Evolutionary conservation across 106 monocot genomes (phyloP).

Genomic region (Dioscorea dumetorum): DNA sequence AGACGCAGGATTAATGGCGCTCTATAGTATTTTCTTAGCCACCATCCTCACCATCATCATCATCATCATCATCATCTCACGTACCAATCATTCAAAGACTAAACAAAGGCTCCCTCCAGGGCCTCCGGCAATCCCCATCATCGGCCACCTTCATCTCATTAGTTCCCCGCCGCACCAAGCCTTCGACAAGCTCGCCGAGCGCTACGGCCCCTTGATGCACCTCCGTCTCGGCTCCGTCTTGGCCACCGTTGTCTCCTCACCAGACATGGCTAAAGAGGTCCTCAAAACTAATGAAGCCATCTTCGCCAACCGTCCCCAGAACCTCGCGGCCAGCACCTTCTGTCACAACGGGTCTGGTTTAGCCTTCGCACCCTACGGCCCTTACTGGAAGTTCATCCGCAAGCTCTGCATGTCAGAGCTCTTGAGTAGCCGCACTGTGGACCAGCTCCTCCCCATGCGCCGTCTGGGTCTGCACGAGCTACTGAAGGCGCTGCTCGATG

Average conservation of each 20-base stretch:
- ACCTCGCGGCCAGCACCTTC: not conserved
- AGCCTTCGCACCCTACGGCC: constrained; percentile 24
- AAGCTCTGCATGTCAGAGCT: constrained; percentile 23
- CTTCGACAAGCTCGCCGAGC: constrained; percentile 1
- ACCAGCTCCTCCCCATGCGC: constrained; percentile 4
- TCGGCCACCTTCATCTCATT: constrained; percentile 17
- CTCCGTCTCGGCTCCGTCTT: constrained; percentile 24
- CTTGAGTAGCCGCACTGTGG: constrained; percentile 15
- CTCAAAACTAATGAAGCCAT: constrained; percentile 11
- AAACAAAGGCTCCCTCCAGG: not conserved
- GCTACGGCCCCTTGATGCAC: constrained; percentile 13
- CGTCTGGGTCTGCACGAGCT: not conserved
- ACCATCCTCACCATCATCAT: no score
- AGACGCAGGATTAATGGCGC: no score
- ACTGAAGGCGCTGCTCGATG: not conserved
- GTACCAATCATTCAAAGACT: no score
- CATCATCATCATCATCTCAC: no score
- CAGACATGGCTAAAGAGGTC: constrained; percentile 5
- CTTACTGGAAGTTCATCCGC: constrained; percentile 20
- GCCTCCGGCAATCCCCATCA: constrained; percentile 29
- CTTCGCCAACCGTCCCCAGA: constrained; percentile 11
- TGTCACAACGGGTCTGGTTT: constrained; percentile 10
- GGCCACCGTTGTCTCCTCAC: constrained; percentile 8
- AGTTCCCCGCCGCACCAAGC: constrained; percentile 6
- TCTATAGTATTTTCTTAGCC: no score